Conservation (phyloP, 2,329 filamentous ascomycete species). For the Plenodomus tracheiphilus region DNA sequence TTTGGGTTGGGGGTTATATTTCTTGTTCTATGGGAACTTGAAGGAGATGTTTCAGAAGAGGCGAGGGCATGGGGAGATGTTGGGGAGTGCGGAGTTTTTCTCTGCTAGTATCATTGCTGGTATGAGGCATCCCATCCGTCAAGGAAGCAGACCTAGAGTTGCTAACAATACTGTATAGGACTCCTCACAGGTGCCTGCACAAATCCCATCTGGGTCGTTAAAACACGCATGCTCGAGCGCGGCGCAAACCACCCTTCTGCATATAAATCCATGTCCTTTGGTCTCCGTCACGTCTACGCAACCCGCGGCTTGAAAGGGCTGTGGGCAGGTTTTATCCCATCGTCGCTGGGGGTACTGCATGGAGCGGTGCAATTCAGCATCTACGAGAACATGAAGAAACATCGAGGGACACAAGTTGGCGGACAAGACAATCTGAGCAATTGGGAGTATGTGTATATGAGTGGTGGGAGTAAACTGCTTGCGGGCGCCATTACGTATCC, state of each 20-base stretch:
- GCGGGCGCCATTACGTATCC: slow-evolving; percentile 92
- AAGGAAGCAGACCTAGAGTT: slow-evolving; percentile 1
- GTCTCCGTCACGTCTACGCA: slow-evolving; percentile 66
- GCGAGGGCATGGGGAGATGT: slow-evolving; percentile 45
- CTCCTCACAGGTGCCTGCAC: slow-evolving; percentile 78
- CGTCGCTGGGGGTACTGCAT: slow-evolving; percentile 84
- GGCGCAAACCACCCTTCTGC: slow-evolving; percentile 74
- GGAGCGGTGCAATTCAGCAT: slow-evolving; percentile 95
- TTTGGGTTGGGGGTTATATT: slow-evolving; percentile 88
- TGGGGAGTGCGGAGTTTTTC: slow-evolving; percentile 76
- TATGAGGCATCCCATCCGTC: slow-evolving; percentile 35
- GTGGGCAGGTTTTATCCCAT: slow-evolving; percentile 83
- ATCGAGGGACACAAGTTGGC: slow-evolving; percentile 52
- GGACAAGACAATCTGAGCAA: slow-evolving; percentile 60
- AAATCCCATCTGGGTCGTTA: slow-evolving; percentile 97
- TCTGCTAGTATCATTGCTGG: slow-evolving; percentile 67
- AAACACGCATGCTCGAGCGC: slow-evolving; percentile 93
- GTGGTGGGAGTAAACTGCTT: slow-evolving; percentile 79
- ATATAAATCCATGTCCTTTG: slow-evolving; percentile 76
- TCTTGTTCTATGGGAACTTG: slow-evolving; percentile 70
- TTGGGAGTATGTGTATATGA: slow-evolving; percentile 78
- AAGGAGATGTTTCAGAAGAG: slow-evolving; percentile 57
- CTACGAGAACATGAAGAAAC: slow-evolving; percentile 76
- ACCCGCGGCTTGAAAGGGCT: slow-evolving; percentile 79
- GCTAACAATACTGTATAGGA: slow-evolving; percentile 49